Evolutionary conservation across 257 asterid species (phyloP).

Genomic region (Nicotiana benthamiana): DNA sequence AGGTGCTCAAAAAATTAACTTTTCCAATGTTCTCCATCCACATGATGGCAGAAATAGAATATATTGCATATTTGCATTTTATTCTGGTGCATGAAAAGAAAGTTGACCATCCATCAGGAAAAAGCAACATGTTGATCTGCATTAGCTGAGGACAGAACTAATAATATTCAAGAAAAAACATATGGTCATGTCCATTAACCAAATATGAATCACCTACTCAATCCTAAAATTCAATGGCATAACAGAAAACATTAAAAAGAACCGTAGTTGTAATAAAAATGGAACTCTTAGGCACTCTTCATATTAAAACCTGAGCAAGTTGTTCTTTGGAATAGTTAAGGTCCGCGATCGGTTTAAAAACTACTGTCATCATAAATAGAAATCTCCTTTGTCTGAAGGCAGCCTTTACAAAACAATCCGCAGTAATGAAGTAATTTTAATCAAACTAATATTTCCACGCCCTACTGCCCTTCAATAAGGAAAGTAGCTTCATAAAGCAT

Average conservation of each 20-base stretch:
- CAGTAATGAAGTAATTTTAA: neutral
- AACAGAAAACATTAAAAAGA: neutral
- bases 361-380: too few relatives aligned
- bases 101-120: neutral
- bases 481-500: neutral
- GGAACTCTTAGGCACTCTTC: neutral
- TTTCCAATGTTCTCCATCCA: neutral
- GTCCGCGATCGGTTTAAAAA: too few relatives aligned
- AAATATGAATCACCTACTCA: neutral
- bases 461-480: slow-evolving; percentile 1
- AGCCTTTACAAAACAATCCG: neutral
- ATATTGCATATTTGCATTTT: neutral
- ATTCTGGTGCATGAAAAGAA: neutral
- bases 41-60: neutral
- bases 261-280: neutral
- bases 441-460: neutral
- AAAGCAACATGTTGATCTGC: neutral
- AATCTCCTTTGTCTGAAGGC: neutral
- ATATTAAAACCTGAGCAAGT: neutral
- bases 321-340: too few relatives aligned
- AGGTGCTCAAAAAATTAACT: neutral
- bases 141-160: neutral
- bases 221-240: neutral
- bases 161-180: neutral
- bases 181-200: neutral